These are phyloP conservation scores for Xerocomus potaroensis DNA, from an alignment of 768 basidiomycete species.

Conservation along the genomic window DNA sequence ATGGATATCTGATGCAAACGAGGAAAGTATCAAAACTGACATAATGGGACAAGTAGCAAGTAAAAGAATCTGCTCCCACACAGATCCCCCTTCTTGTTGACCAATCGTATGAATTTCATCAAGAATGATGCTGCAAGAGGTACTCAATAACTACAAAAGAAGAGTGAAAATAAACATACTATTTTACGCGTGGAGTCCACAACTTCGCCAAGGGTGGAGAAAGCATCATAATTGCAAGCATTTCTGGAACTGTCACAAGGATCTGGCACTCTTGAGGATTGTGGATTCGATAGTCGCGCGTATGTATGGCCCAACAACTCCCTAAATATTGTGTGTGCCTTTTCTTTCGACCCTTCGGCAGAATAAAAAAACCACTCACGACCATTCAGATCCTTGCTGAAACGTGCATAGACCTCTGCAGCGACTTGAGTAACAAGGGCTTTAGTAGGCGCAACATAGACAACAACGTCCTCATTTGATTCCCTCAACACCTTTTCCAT, in stretches of 20 bases:
- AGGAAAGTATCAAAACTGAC: conserved; percentile 34
- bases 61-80: conserved; percentile 74
- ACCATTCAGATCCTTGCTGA: conserved; percentile 49
- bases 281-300: conserved; percentile 58
- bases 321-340: conserved; percentile 37
- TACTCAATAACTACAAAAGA: background rate
- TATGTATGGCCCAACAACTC: conserved; percentile 62
- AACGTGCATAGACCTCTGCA: conserved; percentile 70
- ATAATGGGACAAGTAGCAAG: conserved; percentile 70
- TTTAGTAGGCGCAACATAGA: conserved; percentile 75
- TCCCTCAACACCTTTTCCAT: conserved; percentile 64
- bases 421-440: conserved; percentile 69
- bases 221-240: conserved; percentile 64
- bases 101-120: conserved; percentile 60
- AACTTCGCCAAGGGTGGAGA: conserved; percentile 57
- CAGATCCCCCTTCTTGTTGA: conserved; percentile 61
- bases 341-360: too few relatives aligned
- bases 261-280: conserved; percentile 68
- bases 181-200: conserved; percentile 62
- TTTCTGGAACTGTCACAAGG: conserved; percentile 69
- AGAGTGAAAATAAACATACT: conserved; percentile 32
- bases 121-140: conserved; percentile 53
- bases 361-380: conserved; percentile 35
- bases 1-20: background rate
- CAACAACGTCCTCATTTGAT: conserved; percentile 62